Conservation (phyloP, 1,284 basidiomycete genomes). For the Boletus hoseneyae region DNA sequence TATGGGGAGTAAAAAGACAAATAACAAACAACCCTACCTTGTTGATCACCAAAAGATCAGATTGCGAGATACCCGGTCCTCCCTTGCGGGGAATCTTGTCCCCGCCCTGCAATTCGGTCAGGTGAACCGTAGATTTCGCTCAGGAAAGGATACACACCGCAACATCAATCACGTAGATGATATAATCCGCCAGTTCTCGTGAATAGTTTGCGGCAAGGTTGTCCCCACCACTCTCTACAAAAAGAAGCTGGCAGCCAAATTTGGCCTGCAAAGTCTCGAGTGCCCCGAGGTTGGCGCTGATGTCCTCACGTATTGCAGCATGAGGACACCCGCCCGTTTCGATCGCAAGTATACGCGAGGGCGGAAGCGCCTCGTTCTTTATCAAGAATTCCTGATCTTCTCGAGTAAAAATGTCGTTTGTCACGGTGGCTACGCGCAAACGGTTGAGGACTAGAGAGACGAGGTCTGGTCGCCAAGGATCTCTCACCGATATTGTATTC, state of each 20-base stretch:
- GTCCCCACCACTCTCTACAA: conserved; percentile 96
- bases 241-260: conserved; percentile 77
- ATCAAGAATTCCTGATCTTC: conserved; percentile 99
- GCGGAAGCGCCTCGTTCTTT: conserved; percentile 83
- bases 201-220: conserved; percentile 97
- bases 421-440: conserved; percentile 73
- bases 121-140: conserved; percentile 6
- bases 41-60: conserved; percentile 93
- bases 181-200: conserved; percentile 94
- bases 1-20: background rate
- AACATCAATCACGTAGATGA: conserved; percentile 91
- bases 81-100: conserved; percentile 99
- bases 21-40: conserved; percentile 55
- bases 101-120: conserved; percentile 59
- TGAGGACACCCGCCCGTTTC: conserved; percentile 97
- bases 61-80: conserved; percentile 94
- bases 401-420: conserved; percentile 96
- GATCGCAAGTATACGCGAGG: conserved; percentile 89
- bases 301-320: conserved; percentile 95
- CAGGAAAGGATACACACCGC: conserved; percentile 45
- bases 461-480: conserved; percentile 13
- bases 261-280: conserved; percentile 95
- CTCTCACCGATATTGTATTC: conserved; percentile 83
- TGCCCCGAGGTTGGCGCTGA: conserved; percentile 94
- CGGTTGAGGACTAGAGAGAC: conserved; percentile 11